These are phyloP conservation scores for Teratosphaeria viscida DNA, from an alignment of 2,329 filamentous ascomycete genomes.

Conservation along the genomic window DNA sequence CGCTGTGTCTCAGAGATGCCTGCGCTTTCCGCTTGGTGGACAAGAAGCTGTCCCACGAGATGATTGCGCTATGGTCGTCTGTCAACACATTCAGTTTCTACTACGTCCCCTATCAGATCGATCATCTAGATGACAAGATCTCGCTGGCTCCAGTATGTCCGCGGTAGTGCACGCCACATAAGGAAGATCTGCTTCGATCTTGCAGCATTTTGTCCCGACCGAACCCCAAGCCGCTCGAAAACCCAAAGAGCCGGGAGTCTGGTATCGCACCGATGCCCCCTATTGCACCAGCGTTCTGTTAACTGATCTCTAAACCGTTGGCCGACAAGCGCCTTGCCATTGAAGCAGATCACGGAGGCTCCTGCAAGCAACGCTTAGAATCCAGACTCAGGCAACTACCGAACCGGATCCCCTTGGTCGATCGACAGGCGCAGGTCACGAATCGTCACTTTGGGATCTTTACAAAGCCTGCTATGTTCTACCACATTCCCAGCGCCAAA, in stretches of 20 bases:
- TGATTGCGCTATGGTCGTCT: not conserved
- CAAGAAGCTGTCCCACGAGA: not conserved
- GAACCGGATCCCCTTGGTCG: not conserved
- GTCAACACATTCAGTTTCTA: not conserved
- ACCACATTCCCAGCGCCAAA: not conserved
- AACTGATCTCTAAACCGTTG: not conserved
- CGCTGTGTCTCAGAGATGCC: not conserved
- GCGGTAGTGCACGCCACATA: not conserved
- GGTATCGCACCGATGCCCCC: not conserved
- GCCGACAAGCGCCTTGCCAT: not conserved
- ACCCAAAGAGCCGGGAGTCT: not conserved
- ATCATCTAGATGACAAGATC: not conserved
- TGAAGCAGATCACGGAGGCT: not conserved
- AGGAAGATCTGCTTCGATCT: not conserved
- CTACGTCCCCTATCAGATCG: not conserved
- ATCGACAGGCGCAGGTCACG: not conserved
- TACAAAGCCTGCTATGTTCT: not conserved
- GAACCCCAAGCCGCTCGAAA: not conserved
- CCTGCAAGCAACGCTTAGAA: not conserved
- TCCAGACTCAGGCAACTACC: not conserved
- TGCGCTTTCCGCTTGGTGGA: not conserved
- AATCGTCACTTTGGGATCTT: not conserved
- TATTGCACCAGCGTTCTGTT: not conserved
- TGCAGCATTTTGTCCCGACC: not conserved
- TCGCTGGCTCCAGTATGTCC: not conserved